phyloP scores from a whole-genome alignment of 306 rosid genomes.

The Cucumis cinereus region DNA sequence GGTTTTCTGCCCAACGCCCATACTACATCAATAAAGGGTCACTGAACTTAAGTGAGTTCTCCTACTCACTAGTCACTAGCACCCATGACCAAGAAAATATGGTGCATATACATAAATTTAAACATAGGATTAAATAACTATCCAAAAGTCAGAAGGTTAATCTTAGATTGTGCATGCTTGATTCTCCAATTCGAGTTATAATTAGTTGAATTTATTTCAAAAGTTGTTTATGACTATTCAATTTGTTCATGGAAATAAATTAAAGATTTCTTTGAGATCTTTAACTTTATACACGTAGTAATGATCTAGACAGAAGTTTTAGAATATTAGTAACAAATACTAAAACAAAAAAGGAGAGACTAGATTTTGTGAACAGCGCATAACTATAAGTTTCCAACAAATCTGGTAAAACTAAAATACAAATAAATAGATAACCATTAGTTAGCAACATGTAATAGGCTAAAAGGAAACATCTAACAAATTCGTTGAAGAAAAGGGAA shows the following conservation, averaged over 20 bases:
- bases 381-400: neutral
- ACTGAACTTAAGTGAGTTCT: neutral
- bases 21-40: neutral
- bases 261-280: too few species aligned
- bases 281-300: too few species aligned
- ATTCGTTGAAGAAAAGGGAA: neutral
- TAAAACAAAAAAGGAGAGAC: neutral
- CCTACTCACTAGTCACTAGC: neutral
- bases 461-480: neutral
- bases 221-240: too few species aligned
- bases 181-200: neutral
- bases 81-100: neutral
- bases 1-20: neutral
- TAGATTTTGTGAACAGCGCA: neutral
- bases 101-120: neutral
- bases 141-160: neutral
- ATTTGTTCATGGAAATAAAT: too few species aligned
- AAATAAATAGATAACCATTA: neutral
- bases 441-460: neutral
- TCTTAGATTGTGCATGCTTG: neutral
- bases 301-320: too few species aligned
- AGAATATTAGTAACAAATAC: neutral
- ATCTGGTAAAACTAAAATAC: neutral
- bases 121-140: neutral
- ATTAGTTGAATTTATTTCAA: too few species aligned